Percentiles rank a stretch among this genome's conserved stretches.
Evolutionary conservation across 805 yeast species (phyloP).

Genomic region (Lipomyces spencermartinsiae): DNA sequence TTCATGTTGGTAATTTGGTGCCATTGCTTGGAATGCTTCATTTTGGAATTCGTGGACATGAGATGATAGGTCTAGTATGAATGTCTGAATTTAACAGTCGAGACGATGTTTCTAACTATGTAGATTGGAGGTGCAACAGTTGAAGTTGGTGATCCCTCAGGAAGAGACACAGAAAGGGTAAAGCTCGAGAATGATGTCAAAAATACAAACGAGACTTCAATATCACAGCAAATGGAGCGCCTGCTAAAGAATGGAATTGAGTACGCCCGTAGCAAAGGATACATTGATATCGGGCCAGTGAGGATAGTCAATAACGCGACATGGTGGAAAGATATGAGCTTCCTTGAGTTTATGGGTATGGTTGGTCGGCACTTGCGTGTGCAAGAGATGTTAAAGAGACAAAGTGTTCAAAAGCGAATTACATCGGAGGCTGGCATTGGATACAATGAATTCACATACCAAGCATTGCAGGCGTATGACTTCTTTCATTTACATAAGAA

Average conservation of each 20-base stretch:
- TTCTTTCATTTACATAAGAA: slow-evolving; percentile 77
- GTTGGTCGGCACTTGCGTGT: slow-evolving; percentile 83
- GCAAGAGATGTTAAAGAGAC: slow-evolving; percentile 86
- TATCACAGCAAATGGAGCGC: slow-evolving; percentile 63
- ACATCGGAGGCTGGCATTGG: slow-evolving; percentile 78
- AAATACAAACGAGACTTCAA: slow-evolving; percentile 60
- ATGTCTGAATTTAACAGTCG: background rate
- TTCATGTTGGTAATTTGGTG: slow-evolving; percentile 88
- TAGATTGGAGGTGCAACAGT: slow-evolving; percentile 89
- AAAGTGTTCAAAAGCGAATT: slow-evolving; percentile 79
- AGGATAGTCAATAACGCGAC: slow-evolving; percentile 65
- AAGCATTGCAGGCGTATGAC: slow-evolving; percentile 90
- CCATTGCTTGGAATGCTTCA: slow-evolving; percentile 87
- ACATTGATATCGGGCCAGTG: slow-evolving; percentile 49
- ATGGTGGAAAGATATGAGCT: slow-evolving; percentile 84
- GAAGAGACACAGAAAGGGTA: slow-evolving; percentile 76
- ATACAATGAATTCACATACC: slow-evolving; percentile 93
- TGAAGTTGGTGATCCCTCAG: slow-evolving; percentile 95
- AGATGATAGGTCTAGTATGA: slow-evolving; percentile 74
- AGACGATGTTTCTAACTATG: background rate
- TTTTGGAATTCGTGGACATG: slow-evolving; percentile 79
- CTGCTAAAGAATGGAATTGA: slow-evolving; percentile 68
- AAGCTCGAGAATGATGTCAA: slow-evolving; percentile 61
- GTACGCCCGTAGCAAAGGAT: slow-evolving; percentile 63
- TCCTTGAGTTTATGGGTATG: slow-evolving; percentile 76